These are phyloP conservation scores for Rhizopogon sp. DNA, from an alignment of 768 basidiomycete genomes.

Conservation along the genomic window DNA sequence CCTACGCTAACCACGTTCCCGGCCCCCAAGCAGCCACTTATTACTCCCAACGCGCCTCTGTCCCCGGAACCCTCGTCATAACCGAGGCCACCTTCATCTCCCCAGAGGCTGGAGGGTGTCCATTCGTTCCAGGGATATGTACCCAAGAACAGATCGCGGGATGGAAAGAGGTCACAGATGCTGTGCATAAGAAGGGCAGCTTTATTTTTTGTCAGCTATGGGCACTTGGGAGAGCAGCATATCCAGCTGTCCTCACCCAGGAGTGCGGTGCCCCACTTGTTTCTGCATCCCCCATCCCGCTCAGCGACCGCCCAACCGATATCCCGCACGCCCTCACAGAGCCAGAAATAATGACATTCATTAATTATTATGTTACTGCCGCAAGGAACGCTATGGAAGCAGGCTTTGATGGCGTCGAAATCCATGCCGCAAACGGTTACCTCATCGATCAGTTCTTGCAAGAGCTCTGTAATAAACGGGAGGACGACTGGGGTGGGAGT, in stretches of 20 bases:
- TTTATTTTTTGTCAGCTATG: slow-evolving; percentile 44
- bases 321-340: too few relatives aligned
- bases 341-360: too few relatives aligned
- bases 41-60: slow-evolving; percentile 31
- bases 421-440: too few relatives aligned
- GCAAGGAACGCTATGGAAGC: too few relatives aligned
- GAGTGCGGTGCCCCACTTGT: slow-evolving; percentile 11
- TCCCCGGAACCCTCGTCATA: slow-evolving; percentile 38
- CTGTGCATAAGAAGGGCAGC: slow-evolving; percentile 38
- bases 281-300: not conserved
- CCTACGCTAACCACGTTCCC: slow-evolving; percentile 23
- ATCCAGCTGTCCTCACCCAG: slow-evolving; percentile 9
- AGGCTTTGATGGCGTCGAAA: too few relatives aligned
- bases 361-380: too few relatives aligned
- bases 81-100: slow-evolving; percentile 41
- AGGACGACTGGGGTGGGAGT: too few relatives aligned
- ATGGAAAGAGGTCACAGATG: slow-evolving; percentile 47
- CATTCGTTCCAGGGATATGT: slow-evolving; percentile 44
- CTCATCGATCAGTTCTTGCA: too few relatives aligned
- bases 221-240: slow-evolving; percentile 38
- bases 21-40: slow-evolving; percentile 28
- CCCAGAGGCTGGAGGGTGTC: slow-evolving; percentile 19
- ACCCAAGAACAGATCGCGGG: slow-evolving; percentile 42
- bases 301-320: too few relatives aligned
- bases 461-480: too few relatives aligned